These are phyloP conservation scores for Delitschia confertaspora DNA, from an alignment of 495 filamentous ascomycete species.

Conservation along the genomic window DNA sequence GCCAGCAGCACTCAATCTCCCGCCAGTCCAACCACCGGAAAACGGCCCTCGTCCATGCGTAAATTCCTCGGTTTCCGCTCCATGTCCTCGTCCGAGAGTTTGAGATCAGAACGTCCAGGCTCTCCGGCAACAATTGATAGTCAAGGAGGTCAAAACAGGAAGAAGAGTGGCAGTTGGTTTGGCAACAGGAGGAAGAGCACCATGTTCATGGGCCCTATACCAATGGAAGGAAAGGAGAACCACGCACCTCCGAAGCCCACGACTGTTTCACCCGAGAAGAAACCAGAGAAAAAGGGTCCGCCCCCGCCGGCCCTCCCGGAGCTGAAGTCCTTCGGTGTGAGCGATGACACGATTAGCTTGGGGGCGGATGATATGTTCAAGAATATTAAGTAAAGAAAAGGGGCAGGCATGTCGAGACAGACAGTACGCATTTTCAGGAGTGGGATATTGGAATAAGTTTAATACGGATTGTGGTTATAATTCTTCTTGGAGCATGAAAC, in stretches of 20 bases:
- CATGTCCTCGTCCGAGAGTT: constrained; percentile 21
- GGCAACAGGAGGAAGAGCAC: constrained; percentile 34
- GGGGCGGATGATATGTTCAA: constrained; percentile 33
- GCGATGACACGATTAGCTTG: constrained; percentile 19
- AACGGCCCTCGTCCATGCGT: constrained; percentile 30
- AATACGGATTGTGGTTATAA: constrained; percentile 21
- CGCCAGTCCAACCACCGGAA: constrained; percentile 11
- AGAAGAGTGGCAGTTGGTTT: constrained; percentile 28
- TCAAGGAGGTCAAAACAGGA: constrained; percentile 17
- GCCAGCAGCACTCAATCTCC: constrained; percentile 22
- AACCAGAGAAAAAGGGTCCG: constrained; percentile 23
- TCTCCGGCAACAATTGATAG: constrained; percentile 20
- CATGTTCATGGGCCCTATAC: constrained; percentile 19
- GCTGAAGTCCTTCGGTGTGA: constrained; percentile 24
- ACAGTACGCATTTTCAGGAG: no score
- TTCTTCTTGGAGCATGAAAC: no score
- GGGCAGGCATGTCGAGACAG: background rate
- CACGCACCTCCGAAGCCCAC: constrained; percentile 17
- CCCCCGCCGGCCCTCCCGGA: constrained; percentile 33
- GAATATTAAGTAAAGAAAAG: constrained; percentile 26
- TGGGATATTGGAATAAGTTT: no score
- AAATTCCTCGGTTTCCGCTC: constrained; percentile 29
- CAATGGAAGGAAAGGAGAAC: constrained; percentile 20
- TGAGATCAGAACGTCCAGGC: constrained; percentile 21
- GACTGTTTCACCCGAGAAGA: no score